Percentiles rank a stretch among this genome's conserved stretches.
Conservation (phyloP, 1,139 yeast species). For the Hyphopichia khmerensis region DNA sequence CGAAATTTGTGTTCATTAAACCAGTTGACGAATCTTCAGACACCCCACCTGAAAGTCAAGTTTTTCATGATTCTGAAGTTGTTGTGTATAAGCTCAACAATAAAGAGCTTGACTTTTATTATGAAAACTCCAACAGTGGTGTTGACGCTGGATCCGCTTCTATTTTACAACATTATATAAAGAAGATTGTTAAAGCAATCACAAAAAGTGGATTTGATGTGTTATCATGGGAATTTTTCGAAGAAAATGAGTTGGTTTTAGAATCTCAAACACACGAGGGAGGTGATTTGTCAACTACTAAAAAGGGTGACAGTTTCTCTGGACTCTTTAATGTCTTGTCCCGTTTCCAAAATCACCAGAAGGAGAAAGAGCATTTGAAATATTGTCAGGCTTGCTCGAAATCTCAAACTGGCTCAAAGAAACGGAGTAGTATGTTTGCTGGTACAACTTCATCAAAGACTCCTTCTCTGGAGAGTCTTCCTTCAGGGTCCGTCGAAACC, state of each 20-base stretch:
- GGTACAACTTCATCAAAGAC: not conserved
- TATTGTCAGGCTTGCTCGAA: constrained; percentile 32
- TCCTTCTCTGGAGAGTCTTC: constrained; percentile 2
- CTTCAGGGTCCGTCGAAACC: constrained; percentile 19
- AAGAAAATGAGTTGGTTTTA: constrained; percentile 15
- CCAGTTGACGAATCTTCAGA: constrained; percentile 1
- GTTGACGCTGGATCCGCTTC: not conserved
- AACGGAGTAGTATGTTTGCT: constrained; percentile 1
- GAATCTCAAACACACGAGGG: constrained; percentile 9
- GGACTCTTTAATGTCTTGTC: constrained; percentile 11
- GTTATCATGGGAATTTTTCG: constrained; percentile 30
- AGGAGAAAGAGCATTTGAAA: constrained; percentile 24
- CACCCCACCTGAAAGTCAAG: constrained; percentile 13
- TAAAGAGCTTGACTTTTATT: constrained; percentile 22
- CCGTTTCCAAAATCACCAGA: constrained; percentile 10
- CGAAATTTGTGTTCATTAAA: constrained; percentile 4
- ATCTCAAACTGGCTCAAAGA: constrained; percentile 6
- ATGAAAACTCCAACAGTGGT: constrained; percentile 6
- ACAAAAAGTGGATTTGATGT: constrained; percentile 31
- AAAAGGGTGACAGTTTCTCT: constrained; percentile 14
- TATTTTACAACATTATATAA: constrained; percentile 15
- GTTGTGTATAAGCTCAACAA: constrained; percentile 14
- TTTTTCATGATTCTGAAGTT: constrained; percentile 14
- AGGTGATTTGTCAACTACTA: constrained; percentile 3
- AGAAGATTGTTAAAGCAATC: constrained; percentile 22